phyloP scores from a whole-genome alignment of 2,329 filamentous ascomycete genomes.

The Penicillium sp. region DNA sequence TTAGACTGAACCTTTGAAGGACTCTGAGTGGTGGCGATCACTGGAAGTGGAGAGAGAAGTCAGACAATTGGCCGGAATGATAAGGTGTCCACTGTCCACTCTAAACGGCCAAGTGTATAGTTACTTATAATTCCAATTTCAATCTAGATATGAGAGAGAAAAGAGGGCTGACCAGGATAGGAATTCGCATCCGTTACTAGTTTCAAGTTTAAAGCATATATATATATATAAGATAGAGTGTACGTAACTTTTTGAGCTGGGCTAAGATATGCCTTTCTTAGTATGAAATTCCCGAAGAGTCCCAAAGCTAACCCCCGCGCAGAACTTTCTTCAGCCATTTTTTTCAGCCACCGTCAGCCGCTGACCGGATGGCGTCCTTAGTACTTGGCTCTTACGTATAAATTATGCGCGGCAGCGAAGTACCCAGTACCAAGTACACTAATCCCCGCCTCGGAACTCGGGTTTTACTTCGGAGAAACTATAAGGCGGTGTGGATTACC shows the following conservation, averaged over 20 bases:
- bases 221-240: neutral
- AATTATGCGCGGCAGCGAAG: neutral
- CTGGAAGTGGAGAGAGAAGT: constrained; percentile 3
- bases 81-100: constrained; percentile 7
- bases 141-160: neutral
- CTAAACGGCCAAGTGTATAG: no score
- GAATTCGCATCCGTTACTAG: neutral
- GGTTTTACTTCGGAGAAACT: neutral
- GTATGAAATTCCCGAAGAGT: constrained; percentile 2
- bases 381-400: constrained; percentile 5
- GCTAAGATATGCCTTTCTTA: neutral
- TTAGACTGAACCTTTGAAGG: constrained; percentile 10
- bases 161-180: neutral
- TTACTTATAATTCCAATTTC: neutral
- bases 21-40: constrained; percentile 20
- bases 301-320: no score
- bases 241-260: neutral
- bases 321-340: neutral
- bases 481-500: constrained; percentile 2
- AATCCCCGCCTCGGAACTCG: no score
- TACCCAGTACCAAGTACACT: neutral
- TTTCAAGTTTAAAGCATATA: neutral
- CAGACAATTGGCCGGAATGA: neutral
- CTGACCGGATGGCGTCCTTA: neutral
- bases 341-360: constrained; percentile 3